Conservation (phyloP, 2,329 filamentous ascomycete species). For the Pseudocercospora pini-densiflorae region DNA sequence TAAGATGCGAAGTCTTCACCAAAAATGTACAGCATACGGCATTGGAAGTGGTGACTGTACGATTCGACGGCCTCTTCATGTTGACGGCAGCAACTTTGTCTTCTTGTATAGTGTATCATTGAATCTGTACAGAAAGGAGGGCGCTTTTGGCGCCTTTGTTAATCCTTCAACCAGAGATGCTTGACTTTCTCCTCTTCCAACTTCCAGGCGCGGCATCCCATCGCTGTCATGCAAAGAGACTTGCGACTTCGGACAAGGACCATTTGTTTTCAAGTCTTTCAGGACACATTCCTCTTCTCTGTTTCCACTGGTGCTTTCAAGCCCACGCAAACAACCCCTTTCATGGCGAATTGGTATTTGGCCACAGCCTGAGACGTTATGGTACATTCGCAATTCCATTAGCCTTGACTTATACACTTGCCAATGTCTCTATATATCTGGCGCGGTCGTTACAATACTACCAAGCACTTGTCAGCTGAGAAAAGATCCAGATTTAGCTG, state of each 20-base stretch:
- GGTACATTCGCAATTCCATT: not conserved
- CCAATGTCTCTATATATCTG: not conserved
- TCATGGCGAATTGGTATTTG: not conserved
- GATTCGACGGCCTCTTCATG: constrained; percentile 7
- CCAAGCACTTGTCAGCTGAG: not conserved
- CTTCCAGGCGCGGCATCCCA: not conserved
- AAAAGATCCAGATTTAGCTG: not conserved
- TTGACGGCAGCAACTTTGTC: not conserved
- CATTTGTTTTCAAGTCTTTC: not conserved
- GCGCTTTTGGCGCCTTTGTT: not conserved
- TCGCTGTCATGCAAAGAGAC: too few relatives aligned
- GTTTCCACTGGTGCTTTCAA: not conserved
- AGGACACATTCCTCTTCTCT: not conserved
- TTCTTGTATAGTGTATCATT: not conserved
- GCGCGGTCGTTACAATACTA: not conserved
- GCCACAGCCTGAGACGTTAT: not conserved
- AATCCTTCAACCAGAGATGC: not conserved
- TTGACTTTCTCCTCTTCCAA: too few relatives aligned
- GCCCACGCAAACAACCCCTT: not conserved
- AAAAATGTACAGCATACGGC: not conserved
- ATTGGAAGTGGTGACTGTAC: not conserved
- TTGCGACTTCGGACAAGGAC: not conserved
- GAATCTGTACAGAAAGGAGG: not conserved
- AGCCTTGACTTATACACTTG: not conserved
- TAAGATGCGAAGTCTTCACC: not conserved